phyloP scores from a whole-genome alignment of 192 early-diverging fungal species.

The Mortierella hygrophila region DNA sequence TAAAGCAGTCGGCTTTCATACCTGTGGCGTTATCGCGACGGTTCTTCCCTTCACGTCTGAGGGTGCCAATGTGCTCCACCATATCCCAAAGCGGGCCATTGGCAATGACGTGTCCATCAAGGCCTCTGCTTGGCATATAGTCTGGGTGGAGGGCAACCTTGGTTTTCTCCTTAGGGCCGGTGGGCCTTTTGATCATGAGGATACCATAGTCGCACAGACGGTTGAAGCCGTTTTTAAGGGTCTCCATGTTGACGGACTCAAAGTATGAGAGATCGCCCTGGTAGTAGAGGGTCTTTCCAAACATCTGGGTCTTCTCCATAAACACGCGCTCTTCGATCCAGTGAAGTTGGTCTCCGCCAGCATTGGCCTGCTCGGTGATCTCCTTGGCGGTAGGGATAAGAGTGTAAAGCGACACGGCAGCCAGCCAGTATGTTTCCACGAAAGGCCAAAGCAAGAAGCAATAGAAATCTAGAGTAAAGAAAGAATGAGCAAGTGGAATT shows the following conservation, averaged over 20 bases:
- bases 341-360: slow-evolving; percentile 52
- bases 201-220: slow-evolving; percentile 78
- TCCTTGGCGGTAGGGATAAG: slow-evolving; percentile 27
- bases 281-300: slow-evolving; percentile 89
- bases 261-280: slow-evolving; percentile 83
- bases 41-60: slow-evolving; percentile 88
- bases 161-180: slow-evolving; percentile 56
- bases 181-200: slow-evolving; percentile 65
- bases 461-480: slow-evolving; percentile 71
- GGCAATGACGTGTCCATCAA: slow-evolving; percentile 64
- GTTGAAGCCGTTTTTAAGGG: slow-evolving; percentile 81
- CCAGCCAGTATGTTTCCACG: slow-evolving; percentile 89
- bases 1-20: slow-evolving; percentile 10
- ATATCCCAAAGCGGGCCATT: slow-evolving; percentile 81
- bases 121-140: slow-evolving; percentile 58
- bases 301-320: slow-evolving; percentile 75
- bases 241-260: slow-evolving; percentile 89
- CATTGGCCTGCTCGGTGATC: slow-evolving; percentile 8
- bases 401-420: slow-evolving; percentile 66
- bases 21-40: slow-evolving; percentile 85
- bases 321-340: slow-evolving; percentile 84
- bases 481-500: background rate
- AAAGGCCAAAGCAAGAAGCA: slow-evolving; percentile 93
- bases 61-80: slow-evolving; percentile 83
- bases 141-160: slow-evolving; percentile 63